Evolutionary conservation across 164 flowering plant species (phyloP).

Genomic region (Echeveria elegans): DNA sequence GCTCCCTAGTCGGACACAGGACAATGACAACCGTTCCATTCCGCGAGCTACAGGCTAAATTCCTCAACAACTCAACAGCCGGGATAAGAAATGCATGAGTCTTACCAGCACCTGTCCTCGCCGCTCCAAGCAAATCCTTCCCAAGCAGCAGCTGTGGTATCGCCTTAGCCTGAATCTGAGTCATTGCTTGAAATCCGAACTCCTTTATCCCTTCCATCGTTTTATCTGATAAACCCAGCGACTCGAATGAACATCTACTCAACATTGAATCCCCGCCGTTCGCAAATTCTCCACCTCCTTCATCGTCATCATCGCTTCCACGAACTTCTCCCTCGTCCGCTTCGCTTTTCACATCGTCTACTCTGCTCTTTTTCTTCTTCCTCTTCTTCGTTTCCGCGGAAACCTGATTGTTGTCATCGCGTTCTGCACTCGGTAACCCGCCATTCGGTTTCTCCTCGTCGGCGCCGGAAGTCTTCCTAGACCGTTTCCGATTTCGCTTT

Average conservation of each 20-base stretch:
- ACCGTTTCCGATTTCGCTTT: slow-evolving; percentile 7
- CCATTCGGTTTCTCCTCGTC: slow-evolving; percentile 7
- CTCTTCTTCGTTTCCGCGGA: too few relatives aligned
- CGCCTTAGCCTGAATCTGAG: neutral
- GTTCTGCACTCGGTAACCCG: neutral
- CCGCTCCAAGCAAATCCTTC: neutral
- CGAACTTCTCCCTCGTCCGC: neutral
- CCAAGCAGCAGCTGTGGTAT: neutral
- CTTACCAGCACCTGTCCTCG: slow-evolving; percentile 2
- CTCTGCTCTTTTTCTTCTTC: neutral
- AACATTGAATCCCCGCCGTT: neutral
- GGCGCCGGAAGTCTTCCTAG: too few relatives aligned
- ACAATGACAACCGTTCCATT: neutral
- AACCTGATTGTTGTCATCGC: neutral
- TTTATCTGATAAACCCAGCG: neutral
- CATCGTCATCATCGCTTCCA: too few relatives aligned
- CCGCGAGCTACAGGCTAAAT: neutral
- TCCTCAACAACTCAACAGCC: neutral
- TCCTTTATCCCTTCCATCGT: neutral
- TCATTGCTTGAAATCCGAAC: neutral
- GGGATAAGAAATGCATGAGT: slow-evolving; percentile 3
- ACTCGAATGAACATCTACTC: slow-evolving; percentile 1
- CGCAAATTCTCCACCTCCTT: too few relatives aligned
- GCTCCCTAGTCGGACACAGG: slow-evolving; percentile 3
- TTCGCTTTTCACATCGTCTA: neutral